These are phyloP conservation scores for Ceratobasidium sp. DNA, from an alignment of 1,284 basidiomycete genomes.

Conservation along the genomic window DNA sequence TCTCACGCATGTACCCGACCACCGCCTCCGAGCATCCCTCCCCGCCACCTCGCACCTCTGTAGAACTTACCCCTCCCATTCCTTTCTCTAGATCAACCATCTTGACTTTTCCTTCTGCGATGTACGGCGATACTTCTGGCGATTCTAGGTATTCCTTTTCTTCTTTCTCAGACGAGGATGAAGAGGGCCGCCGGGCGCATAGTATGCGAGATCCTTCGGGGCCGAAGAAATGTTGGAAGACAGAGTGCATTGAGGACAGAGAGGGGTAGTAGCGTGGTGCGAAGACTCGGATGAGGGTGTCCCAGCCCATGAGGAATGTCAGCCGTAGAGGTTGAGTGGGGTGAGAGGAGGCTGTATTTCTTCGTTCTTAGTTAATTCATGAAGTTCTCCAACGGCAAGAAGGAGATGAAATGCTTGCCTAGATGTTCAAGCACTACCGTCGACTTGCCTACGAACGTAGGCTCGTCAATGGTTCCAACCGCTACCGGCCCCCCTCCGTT, in stretches of 20 bases:
- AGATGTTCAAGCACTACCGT: conserved; percentile 67
- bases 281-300: conserved; percentile 89
- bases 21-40: conserved; percentile 59
- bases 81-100: conserved; percentile 70
- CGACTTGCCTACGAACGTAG: conserved; percentile 90
- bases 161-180: conserved; percentile 48
- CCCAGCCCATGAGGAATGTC: conserved; percentile 82
- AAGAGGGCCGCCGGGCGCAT: conserved; percentile 68
- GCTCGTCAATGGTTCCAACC: conserved; percentile 85
- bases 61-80: conserved; percentile 76
- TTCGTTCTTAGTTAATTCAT: conserved; percentile 22
- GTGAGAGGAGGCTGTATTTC: neutral
- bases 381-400: no score
- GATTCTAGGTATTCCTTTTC: conserved; percentile 54
- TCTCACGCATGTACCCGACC: conserved; percentile 61
- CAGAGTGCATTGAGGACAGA: conserved; percentile 62
- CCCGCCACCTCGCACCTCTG: conserved; percentile 68
- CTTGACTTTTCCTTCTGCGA: conserved; percentile 62
- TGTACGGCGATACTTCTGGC: conserved; percentile 60
- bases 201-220: conserved; percentile 69
- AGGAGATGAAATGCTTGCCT: neutral
- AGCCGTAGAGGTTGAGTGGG: conserved; percentile 55
- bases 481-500: conserved; percentile 65
- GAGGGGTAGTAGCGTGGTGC: conserved; percentile 78
- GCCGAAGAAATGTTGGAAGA: conserved; percentile 74